A percentile compares a stretch with the other conserved stretches of the same genome.
phyloP scores from a whole-genome alignment of 1,284 basidiomycete genomes.

The Boletus mariae region DNA sequence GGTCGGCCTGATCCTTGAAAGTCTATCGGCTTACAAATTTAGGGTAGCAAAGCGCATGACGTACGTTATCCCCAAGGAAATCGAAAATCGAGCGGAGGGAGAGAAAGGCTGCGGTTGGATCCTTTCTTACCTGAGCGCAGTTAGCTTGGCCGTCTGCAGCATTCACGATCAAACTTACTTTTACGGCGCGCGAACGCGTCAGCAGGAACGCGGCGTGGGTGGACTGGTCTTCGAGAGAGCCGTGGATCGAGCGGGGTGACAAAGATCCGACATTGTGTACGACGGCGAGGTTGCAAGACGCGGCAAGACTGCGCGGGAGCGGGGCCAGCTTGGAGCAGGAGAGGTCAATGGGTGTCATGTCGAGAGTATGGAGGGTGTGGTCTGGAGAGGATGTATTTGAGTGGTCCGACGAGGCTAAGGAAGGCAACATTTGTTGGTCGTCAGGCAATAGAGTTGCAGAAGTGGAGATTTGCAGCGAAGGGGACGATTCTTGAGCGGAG shows the following conservation, averaged over 20 bases:
- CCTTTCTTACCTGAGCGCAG: conserved; percentile 23
- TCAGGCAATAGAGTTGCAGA: conserved; percentile 29
- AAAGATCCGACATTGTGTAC: neutral
- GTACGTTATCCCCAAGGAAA: conserved; percentile 19
- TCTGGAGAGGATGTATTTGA: conserved; percentile 28
- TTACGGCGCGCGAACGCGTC: conserved; percentile 49
- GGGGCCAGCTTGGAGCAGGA: too few species aligned
- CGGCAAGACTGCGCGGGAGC: neutral
- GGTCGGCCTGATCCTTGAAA: conserved; percentile 11
- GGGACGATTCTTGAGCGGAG: conserved; percentile 2
- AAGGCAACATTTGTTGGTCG: conserved; percentile 36
- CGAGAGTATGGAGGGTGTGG: neutral
- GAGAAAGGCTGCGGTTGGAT: conserved; percentile 30
- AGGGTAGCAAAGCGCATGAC: neutral
- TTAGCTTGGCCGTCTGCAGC: conserved; percentile 4
- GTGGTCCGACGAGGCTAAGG: conserved; percentile 17
- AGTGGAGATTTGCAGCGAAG: conserved; percentile 31
- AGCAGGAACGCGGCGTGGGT: conserved; percentile 42
- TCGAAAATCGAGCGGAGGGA: conserved; percentile 33
- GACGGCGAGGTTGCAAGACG: neutral
- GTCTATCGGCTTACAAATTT: conserved; percentile 8
- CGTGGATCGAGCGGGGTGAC: neutral
- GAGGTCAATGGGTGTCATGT: neutral
- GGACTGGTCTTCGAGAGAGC: neutral
- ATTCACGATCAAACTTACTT: conserved; percentile 34